phyloP scores from a whole-genome alignment of 2,329 filamentous ascomycete species.

The Phialemoniopsis sp. region DNA sequence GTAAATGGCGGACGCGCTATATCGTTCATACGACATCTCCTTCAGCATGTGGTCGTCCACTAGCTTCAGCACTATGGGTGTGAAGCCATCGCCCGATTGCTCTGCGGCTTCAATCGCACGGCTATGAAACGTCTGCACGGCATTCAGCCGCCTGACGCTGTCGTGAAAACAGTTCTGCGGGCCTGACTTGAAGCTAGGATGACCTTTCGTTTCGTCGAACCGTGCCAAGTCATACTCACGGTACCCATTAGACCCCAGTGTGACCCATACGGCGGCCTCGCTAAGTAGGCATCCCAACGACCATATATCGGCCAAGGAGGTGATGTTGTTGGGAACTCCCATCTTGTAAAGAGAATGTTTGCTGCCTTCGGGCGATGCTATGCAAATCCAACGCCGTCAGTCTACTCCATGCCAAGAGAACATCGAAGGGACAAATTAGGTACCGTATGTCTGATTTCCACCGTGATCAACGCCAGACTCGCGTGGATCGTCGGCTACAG shows the following conservation, averaged over 20 bases:
- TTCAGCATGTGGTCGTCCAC: conserved; percentile 11
- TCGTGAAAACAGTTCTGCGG: conserved; percentile 12
- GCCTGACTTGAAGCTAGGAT: conserved; percentile 3
- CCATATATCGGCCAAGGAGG: conserved; percentile 11
- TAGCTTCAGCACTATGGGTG: conserved; percentile 8
- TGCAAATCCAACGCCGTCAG: neutral
- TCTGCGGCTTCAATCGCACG: conserved; percentile 5
- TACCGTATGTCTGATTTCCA: conserved; percentile 11
- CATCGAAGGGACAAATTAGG: neutral
- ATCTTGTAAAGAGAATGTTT: conserved; percentile 5
- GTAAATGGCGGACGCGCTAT: too few species aligned
- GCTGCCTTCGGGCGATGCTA: conserved; percentile 9
- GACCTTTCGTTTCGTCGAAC: neutral
- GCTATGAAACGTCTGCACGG: conserved; percentile 8
- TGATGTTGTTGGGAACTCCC: conserved; percentile 5
- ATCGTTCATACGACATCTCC: too few species aligned
- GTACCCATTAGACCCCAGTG: conserved; percentile 5
- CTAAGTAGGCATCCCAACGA: conserved; percentile 11
- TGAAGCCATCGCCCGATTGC: conserved; percentile 6
- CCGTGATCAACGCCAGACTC: conserved; percentile 8
- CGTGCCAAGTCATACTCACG: conserved; percentile 6
- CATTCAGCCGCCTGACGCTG: conserved; percentile 1
- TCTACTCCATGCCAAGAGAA: neutral
- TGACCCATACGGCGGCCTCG: conserved; percentile 10
- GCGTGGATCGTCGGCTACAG: conserved; percentile 4